phyloP scores from a whole-genome alignment of 768 basidiomycete species.

The Russula ochroleuca region DNA sequence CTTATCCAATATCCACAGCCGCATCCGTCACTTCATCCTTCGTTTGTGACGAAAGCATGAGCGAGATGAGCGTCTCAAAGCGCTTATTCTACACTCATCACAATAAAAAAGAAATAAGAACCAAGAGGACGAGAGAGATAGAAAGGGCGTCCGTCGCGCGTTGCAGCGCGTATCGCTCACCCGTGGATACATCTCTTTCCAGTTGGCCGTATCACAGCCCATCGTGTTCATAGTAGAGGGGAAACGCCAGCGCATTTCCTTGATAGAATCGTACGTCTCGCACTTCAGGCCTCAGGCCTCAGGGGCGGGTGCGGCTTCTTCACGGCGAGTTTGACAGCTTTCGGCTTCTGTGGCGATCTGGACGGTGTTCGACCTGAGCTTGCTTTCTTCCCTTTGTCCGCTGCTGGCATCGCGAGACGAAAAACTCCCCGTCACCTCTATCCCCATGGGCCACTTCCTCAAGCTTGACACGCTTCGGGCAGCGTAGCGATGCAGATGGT shows the following conservation, averaged over 20 bases:
- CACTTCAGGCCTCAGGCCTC: slow-evolving; percentile 60
- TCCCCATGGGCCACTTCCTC: too few relatives aligned
- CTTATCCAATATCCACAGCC: slow-evolving; percentile 68
- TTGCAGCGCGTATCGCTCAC: slow-evolving; percentile 39
- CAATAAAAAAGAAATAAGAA: too few relatives aligned
- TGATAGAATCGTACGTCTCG: slow-evolving; percentile 66
- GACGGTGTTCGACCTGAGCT: slow-evolving; percentile 23
- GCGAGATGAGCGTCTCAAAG: slow-evolving; percentile 79
- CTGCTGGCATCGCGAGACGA: too few relatives aligned
- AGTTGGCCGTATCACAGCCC: slow-evolving; percentile 75
- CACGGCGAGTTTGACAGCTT: slow-evolving; percentile 51
- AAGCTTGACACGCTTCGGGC: too few relatives aligned
- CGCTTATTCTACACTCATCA: slow-evolving; percentile 57
- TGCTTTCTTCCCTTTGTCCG: neutral
- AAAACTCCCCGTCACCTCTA: too few relatives aligned
- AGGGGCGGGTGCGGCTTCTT: slow-evolving; percentile 65
- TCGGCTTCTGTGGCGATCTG: slow-evolving; percentile 49
- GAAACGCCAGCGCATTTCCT: slow-evolving; percentile 59
- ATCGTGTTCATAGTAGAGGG: slow-evolving; percentile 39
- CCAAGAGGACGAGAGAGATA: too few relatives aligned
- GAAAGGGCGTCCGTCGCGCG: too few relatives aligned
- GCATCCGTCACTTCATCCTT: slow-evolving; percentile 86
- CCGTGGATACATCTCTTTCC: slow-evolving; percentile 59
- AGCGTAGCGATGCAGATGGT: slow-evolving; percentile 15
- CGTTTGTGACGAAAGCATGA: slow-evolving; percentile 96